Conservation (phyloP, 2,329 filamentous ascomycete genomes). For the Fusarium luffae region DNA sequence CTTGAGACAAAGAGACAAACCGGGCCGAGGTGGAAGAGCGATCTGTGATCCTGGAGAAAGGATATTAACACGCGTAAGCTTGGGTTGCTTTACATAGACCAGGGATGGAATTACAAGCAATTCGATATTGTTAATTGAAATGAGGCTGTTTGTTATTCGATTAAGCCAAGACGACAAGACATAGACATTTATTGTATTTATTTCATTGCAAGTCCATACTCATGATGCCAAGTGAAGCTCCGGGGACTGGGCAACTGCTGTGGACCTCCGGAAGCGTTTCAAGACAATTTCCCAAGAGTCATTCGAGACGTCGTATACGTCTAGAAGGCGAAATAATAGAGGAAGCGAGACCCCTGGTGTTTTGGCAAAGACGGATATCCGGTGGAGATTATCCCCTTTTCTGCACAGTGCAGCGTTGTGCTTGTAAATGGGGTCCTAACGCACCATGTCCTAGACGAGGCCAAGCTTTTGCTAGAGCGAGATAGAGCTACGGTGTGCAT, state of each 20-base stretch:
- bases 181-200: slow-evolving; percentile 8
- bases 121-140: neutral
- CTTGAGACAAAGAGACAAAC: slow-evolving; percentile 31
- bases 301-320: slow-evolving; percentile 31
- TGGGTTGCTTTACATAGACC: neutral
- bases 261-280: slow-evolving; percentile 27
- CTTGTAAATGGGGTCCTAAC: slow-evolving; percentile 15
- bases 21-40: slow-evolving; percentile 20
- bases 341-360: slow-evolving; percentile 31
- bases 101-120: neutral
- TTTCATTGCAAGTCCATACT: slow-evolving; percentile 13
- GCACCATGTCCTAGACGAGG: neutral
- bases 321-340: slow-evolving; percentile 30
- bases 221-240: slow-evolving; percentile 21
- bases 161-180: slow-evolving; percentile 24
- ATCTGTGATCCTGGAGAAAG: slow-evolving; percentile 16
- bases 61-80: slow-evolving; percentile 38
- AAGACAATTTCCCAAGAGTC: slow-evolving; percentile 37
- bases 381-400: slow-evolving; percentile 47
- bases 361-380: slow-evolving; percentile 35
- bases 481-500: slow-evolving; percentile 32
- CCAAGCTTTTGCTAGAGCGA: slow-evolving; percentile 22
- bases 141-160: neutral
- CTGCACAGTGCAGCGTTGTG: slow-evolving; percentile 34
- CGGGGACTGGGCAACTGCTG: neutral